phyloP scores from a whole-genome alignment of 176 grass and related monocot species.

The Oryza meyeriana region DNA sequence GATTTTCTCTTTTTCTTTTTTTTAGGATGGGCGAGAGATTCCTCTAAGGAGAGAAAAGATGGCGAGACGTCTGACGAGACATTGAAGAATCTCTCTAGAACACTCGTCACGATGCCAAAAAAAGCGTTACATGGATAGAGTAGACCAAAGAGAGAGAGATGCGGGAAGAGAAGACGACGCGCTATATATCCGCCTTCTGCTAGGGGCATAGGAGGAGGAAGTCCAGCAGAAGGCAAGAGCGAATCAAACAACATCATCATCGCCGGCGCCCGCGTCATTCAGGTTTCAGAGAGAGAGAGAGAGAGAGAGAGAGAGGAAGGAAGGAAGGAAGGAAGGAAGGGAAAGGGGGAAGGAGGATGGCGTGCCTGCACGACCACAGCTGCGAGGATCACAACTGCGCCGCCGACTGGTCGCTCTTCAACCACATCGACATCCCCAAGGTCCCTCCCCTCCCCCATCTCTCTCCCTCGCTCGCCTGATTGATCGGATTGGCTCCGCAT shows the following conservation, averaged over 20 bases:
- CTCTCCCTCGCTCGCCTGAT: neutral
- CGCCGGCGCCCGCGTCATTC: slow-evolving; percentile 2
- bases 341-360: slow-evolving; percentile 39
- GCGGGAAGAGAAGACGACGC: no score
- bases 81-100: slow-evolving; percentile 23
- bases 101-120: neutral
- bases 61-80: neutral
- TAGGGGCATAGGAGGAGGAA: neutral
- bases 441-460: slow-evolving; percentile 10
- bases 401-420: slow-evolving; percentile 93
- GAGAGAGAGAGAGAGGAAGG: neutral
- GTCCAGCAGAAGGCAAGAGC: neutral
- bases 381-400: slow-evolving; percentile 99
- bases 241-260: slow-evolving; percentile 15
- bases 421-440: slow-evolving; percentile 89
- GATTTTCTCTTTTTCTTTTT: neutral
- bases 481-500: neutral
- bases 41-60: neutral
- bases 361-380: slow-evolving; percentile 90
- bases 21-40: neutral
- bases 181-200: neutral
- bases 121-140: neutral
- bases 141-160: neutral
- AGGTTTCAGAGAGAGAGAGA: neutral
- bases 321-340: neutral